Evolutionary conservation across 352 stramenopile genomes (phyloP), one percentile per base, ranked within the genome.

Genomic region (Blastocystis hominis): DNA sequence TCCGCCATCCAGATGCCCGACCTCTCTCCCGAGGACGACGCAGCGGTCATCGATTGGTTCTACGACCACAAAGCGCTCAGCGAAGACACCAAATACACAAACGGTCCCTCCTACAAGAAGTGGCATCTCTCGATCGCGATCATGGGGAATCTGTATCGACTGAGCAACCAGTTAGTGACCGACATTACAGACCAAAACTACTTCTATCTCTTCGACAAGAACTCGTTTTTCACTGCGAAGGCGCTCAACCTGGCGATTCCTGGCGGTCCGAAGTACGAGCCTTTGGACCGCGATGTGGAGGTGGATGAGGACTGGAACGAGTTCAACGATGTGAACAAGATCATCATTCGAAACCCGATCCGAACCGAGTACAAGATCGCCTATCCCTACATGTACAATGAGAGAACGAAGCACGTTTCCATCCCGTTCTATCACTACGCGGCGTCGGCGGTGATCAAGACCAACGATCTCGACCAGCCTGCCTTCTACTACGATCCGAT

Each of bases 311-410:
- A 99, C 91, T 99, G 97, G 97, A 99, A 99, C 92, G 97, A 99
- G 90, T 99, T 99, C 91, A 99, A 99, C 88, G 97, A 99, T 90
- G 98, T 99, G 90, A 97, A 98, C 91, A 99, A 99, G 91, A 98
- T 99, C 89, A 98, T 99, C 90, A 98, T 99, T 89, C 94, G 97
- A 4, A 93, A 98, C 90, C 95, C 97, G 88, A 98, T 99, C 89
- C 93, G 96, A 34, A 98, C 95, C 2, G 97, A 99, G 90, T 99
- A 99, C 91, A 95, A 96, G 79, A 97, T 99, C 89, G 96, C 96
- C 9, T 99, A 98, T 90, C 96, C 96, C 17, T 97, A 98, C 89
- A 90, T 99, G 56, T 99, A 99, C 93, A 99, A 99, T 90, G 98
- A 94, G 75, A 92, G 97, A 55, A 96, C 97, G 53, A 92, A 96